These are phyloP conservation scores for Calonectria multiphialidica DNA, from an alignment of 2,329 filamentous ascomycete genomes.

Conservation along the genomic window DNA sequence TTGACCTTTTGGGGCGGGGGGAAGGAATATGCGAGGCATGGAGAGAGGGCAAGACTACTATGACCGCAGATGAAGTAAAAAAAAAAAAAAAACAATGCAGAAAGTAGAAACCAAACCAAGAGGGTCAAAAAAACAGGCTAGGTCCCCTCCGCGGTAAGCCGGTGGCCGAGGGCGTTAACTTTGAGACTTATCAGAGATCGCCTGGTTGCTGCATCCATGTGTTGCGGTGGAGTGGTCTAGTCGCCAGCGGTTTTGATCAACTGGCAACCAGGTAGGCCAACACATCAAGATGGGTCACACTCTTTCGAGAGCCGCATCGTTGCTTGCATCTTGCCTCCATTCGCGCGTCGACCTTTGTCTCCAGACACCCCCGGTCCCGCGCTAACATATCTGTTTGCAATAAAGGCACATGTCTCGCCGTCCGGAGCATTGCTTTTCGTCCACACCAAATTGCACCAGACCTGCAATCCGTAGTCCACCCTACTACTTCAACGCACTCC, in stretches of 20 bases:
- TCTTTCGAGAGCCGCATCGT: slow-evolving; percentile 74
- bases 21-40: slow-evolving; percentile 17
- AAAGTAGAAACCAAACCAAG: slow-evolving; percentile 24
- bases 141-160: slow-evolving; percentile 41
- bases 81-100: slow-evolving; percentile 13
- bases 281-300: slow-evolving; percentile 86
- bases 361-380: slow-evolving; percentile 63
- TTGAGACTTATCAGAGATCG: slow-evolving; percentile 58
- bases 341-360: slow-evolving; percentile 52
- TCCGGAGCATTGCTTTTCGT: slow-evolving; percentile 63
- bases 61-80: slow-evolving; percentile 14
- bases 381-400: slow-evolving; percentile 67
- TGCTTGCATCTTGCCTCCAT: slow-evolving; percentile 66
- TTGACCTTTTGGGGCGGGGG: slow-evolving; percentile 14
- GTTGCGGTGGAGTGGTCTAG: slow-evolving; percentile 72
- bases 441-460: slow-evolving; percentile 53
- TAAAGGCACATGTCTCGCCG: slow-evolving; percentile 68
- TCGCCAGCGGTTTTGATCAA: slow-evolving; percentile 75
- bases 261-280: slow-evolving; percentile 89
- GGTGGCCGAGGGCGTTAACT: slow-evolving; percentile 46
- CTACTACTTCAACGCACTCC: slow-evolving; percentile 54
- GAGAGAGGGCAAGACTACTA: slow-evolving; percentile 4
- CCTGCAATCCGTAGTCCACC: slow-evolving; percentile 62
- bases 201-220: slow-evolving; percentile 58
- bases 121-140: slow-evolving; percentile 35